Conservation (phyloP, 768 basidiomycete species). For the Naganishia onofrii region DNA sequence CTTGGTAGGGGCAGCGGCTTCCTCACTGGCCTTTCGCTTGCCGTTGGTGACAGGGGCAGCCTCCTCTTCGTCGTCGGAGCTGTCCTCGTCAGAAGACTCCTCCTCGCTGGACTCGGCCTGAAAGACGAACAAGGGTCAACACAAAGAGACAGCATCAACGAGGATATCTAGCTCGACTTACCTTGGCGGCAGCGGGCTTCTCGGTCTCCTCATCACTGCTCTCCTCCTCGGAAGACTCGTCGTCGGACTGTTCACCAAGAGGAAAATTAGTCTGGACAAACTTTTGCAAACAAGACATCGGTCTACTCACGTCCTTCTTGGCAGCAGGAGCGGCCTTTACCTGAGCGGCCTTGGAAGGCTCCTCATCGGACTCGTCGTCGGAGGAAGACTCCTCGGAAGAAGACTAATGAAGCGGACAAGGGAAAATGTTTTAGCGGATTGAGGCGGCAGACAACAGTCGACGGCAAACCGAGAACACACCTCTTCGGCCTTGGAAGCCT, state of each 20-base stretch:
- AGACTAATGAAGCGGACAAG: conserved; percentile 4
- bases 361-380: conserved; percentile 54
- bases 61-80: conserved; percentile 36
- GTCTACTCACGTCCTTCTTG: conserved; percentile 43
- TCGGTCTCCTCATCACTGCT: conserved; percentile 54
- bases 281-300: too few species aligned
- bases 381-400: conserved; percentile 37
- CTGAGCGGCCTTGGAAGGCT: conserved; percentile 62
- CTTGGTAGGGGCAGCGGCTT: conserved; percentile 64
- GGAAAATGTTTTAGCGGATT: conserved; percentile 1
- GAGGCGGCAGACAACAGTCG: neutral
- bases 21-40: conserved; percentile 79
- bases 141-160: too few species aligned
- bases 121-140: conserved; percentile 18
- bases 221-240: conserved; percentile 42
- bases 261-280: too few species aligned
- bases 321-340: conserved; percentile 43
- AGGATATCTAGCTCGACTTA: conserved; percentile 26
- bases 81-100: conserved; percentile 49
- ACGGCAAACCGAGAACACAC: conserved; percentile 12
- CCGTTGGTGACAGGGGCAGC: conserved; percentile 52
- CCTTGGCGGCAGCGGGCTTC: conserved; percentile 40
- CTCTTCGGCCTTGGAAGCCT: conserved; percentile 23
- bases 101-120: conserved; percentile 40
- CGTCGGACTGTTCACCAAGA: conserved; percentile 33